Percentiles rank a stretch among this genome's conserved stretches.
Evolutionary conservation across 1,284 basidiomycete genomes (phyloP).

Genomic region (Porodaedalea pini): DNA sequence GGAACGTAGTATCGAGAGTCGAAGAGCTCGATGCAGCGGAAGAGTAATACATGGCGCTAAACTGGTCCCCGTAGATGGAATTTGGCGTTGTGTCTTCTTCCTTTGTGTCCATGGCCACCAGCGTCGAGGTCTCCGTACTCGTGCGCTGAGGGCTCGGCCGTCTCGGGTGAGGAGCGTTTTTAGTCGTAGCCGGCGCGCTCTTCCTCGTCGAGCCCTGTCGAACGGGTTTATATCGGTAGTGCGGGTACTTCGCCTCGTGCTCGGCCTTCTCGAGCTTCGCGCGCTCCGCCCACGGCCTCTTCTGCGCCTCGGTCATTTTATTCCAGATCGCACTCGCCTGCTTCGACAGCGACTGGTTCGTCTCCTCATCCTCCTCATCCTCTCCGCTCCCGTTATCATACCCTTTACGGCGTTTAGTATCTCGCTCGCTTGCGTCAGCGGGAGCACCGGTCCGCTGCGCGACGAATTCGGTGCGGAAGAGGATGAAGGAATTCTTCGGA

Average conservation of each 20-base stretch:
- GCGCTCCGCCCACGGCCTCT: constrained; percentile 44
- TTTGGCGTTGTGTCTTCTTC: not conserved
- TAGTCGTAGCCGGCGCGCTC: too few species aligned
- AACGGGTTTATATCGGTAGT: constrained; percentile 59
- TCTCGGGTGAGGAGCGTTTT: not conserved
- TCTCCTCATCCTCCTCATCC: constrained; percentile 8
- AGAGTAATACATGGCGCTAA: not conserved
- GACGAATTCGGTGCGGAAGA: constrained; percentile 79
- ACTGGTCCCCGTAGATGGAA: not conserved
- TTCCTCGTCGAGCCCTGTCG: constrained; percentile 26
- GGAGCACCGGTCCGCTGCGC: constrained; percentile 32
- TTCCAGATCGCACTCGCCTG: constrained; percentile 61
- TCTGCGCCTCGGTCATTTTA: constrained; percentile 41
- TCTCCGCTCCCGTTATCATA: not conserved
- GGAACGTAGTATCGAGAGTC: not conserved
- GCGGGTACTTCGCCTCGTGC: constrained; percentile 51
- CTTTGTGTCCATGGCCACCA: constrained; percentile 21
- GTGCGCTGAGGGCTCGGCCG: not conserved
- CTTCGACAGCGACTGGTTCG: constrained; percentile 52
- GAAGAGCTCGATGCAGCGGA: not conserved
- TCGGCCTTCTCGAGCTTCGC: constrained; percentile 52
- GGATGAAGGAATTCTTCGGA: constrained; percentile 85
- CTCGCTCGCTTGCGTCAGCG: too few species aligned
- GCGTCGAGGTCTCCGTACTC: not conserved
- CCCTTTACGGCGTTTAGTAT: too few species aligned